These are phyloP conservation scores for Pyricularia pennisetigena DNA, from an alignment of 2,329 filamentous ascomycete species.

Conservation along the genomic window DNA sequence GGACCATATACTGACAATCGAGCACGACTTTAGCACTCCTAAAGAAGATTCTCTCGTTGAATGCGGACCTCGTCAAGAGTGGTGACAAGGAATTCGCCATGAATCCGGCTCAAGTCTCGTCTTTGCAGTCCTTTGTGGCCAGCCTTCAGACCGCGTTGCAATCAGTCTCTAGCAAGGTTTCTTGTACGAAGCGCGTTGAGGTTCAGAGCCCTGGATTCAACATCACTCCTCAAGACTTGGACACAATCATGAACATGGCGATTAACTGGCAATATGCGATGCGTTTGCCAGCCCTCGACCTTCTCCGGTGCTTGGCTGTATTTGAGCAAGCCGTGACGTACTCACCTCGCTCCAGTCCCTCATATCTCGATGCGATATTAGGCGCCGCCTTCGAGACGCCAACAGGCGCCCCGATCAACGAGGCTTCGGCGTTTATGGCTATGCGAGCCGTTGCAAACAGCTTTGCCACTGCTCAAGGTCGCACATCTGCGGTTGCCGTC, in stretches of 20 bases:
- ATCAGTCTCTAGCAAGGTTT: constrained; percentile 7
- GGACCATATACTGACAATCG: constrained; percentile 26
- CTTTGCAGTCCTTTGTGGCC: not conserved
- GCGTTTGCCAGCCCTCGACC: constrained; percentile 74
- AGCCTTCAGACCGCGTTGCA: constrained; percentile 53
- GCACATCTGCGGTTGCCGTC: constrained; percentile 50
- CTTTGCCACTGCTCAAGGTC: constrained; percentile 66
- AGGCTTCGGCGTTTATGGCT: constrained; percentile 61
- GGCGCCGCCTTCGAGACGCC: not conserved
- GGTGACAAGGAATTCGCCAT: constrained; percentile 67
- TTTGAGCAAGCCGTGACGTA: constrained; percentile 57
- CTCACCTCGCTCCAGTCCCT: constrained; percentile 12
- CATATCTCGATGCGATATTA: not conserved
- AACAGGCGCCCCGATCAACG: constrained; percentile 18
- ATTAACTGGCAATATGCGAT: constrained; percentile 73
- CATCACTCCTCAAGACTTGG: constrained; percentile 40
- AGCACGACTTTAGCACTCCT: not conserved
- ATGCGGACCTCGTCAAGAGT: constrained; percentile 59
- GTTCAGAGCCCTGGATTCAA: constrained; percentile 21
- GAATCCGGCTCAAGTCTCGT: constrained; percentile 53
- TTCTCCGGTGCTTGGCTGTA: constrained; percentile 73
- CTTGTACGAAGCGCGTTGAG: constrained; percentile 18
- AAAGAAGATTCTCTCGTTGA: constrained; percentile 61
- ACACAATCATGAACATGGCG: constrained; percentile 60
- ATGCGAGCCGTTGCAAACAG: constrained; percentile 75